A percentile compares a stretch with the other conserved stretches of the same genome.
Conservation (phyloP, 2,329 filamentous ascomycete species). For the Akanthomyces dipterigenus region DNA sequence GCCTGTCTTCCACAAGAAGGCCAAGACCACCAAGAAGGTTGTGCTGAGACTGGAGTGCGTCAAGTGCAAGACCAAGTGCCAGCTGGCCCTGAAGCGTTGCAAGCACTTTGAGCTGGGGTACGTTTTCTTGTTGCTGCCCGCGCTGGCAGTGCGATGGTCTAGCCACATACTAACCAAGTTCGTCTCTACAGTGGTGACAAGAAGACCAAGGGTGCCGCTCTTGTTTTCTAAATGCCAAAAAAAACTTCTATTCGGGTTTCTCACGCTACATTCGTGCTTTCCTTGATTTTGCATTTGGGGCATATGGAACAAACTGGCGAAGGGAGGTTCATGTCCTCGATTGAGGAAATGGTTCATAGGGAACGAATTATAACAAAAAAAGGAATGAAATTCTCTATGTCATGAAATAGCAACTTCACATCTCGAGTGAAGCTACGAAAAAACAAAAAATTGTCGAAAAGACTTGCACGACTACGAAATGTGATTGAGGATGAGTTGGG, state of each 20-base stretch:
- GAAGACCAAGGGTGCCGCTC: conserved; percentile 99
- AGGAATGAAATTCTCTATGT: conserved; percentile 20
- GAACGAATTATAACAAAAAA: conserved; percentile 31
- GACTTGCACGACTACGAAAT: neutral
- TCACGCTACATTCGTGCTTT: conserved; percentile 35
- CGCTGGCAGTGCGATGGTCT: neutral
- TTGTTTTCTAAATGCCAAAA: conserved; percentile 82
- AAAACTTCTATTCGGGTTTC: conserved; percentile 27
- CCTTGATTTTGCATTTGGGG: conserved; percentile 34
- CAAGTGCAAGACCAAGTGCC: conserved; percentile 94
- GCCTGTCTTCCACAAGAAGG: conserved; percentile 99
- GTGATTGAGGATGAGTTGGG: neutral
- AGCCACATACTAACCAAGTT: conserved; percentile 34
- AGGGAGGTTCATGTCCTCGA: conserved; percentile 39
- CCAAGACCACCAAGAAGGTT: conserved; percentile 99
- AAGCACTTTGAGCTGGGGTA: conserved; percentile 99
- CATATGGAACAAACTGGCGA: conserved; percentile 42
- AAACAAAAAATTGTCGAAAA: conserved; percentile 6
- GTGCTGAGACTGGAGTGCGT: conserved; percentile 98
- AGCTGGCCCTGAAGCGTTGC: conserved; percentile 98
- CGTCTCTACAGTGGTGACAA: conserved; percentile 80
- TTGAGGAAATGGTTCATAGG: conserved; percentile 38
- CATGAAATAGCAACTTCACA: conserved; percentile 11
- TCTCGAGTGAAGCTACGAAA: neutral
- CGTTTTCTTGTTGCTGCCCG: conserved; percentile 31